Conservation (phyloP, 2,329 filamentous ascomycete species). For the Ilyonectria mors-panacis region DNA sequence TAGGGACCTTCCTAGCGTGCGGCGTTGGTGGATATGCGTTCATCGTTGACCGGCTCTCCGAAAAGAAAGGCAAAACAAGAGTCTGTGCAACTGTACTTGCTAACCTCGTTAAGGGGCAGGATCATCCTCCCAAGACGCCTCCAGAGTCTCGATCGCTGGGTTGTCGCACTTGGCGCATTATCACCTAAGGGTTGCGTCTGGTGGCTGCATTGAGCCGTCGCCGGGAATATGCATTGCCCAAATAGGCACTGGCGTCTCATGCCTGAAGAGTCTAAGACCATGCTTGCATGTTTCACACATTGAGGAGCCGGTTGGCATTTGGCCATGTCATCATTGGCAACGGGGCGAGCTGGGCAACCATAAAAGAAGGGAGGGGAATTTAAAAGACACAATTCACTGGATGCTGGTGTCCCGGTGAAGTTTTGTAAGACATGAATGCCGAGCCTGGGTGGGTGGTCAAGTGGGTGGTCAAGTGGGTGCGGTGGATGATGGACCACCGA, state of each 20-base stretch:
- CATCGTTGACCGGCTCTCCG: background rate
- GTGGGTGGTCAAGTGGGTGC: background rate
- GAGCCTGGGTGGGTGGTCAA: background rate
- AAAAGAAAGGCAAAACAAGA: background rate
- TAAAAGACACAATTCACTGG: background rate
- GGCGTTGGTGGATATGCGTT: background rate
- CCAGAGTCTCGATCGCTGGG: background rate
- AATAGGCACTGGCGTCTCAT: background rate
- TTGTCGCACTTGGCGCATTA: background rate
- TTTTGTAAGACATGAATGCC: slow-evolving; percentile 13
- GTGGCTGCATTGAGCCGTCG: background rate
- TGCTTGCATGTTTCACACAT: background rate
- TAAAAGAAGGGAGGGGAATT: background rate
- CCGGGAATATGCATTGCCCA: background rate
- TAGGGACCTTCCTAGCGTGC: background rate
- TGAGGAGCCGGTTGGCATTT: background rate
- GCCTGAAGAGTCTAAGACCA: background rate
- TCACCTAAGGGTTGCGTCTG: background rate
- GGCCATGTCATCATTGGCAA: background rate
- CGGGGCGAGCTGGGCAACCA: background rate
- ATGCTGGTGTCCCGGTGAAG: background rate
- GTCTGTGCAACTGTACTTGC: background rate
- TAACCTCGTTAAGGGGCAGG: background rate
- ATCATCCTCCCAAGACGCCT: background rate
- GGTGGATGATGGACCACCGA: background rate